Evolutionary conservation across 495 filamentous ascomycete genomes (phyloP), one percentile per base, ranked within the genome.

Genomic region (Astrothelium subdiscretum): DNA sequence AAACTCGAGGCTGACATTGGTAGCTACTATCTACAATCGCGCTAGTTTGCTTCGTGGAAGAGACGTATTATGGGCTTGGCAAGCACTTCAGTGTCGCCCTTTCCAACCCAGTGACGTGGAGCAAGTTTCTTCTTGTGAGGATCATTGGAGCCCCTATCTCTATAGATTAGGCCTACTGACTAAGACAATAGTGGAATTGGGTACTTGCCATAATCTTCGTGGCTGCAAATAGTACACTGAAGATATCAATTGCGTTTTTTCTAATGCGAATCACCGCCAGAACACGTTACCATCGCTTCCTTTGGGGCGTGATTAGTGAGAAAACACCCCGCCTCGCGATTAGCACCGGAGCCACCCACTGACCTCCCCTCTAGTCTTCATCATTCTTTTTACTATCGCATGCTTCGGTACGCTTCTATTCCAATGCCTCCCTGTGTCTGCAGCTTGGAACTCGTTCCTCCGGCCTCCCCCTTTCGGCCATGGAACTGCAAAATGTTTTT

Each of bases 231-330:
- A 65, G 63, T 1, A 35, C 59, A 2, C 65, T 73, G 40, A 73
- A 73, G 57, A 65, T 73, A 15, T 70, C 68, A 2, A 67, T 73
- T 32, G 71, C 71, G 0, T 64, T 73, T 58, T 73, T 73, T 62
- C 57, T 73, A 8, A 32, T 73, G 59, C 65, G 71, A 24, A 59
- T 73, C 5, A 62, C 69, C 1, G 52, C 64, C 5, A 68, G 52
- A 32, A 68, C 52, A 35, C 22, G 42, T 15, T 71, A 69, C 54
- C 65, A 59, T 42, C 38, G 59, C 11, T 71, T 67, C 35, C 61
- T 72, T 13, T 71, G 68, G 58, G 67, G 64, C 10, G 35, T 64
- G 26, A 68, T 73, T 27, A 63, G 67, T 71, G 24, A 63, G 67
- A 11, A 15, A 10, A 20, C 32, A 26, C 20, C n/a, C 8, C 29